Evolutionary conservation across 2,329 filamentous ascomycete genomes (phyloP).

Genomic region (Teratosphaeria nubilosa): DNA sequence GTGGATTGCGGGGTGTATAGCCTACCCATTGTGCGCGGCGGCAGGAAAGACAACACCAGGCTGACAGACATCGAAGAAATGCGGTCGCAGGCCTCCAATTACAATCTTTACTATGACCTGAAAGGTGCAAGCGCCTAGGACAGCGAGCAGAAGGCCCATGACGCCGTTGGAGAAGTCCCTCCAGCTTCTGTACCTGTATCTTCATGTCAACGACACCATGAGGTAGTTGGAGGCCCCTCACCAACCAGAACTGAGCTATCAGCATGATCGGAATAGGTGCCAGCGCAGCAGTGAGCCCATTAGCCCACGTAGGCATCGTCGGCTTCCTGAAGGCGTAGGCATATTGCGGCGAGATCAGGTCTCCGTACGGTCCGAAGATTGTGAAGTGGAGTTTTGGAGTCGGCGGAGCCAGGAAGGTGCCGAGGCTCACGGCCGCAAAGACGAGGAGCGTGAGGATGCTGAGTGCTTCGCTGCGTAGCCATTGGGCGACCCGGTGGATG

Average conservation of each 20-base stretch:
- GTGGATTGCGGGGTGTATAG: slow-evolving; percentile 22
- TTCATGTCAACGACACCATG: slow-evolving; percentile 46
- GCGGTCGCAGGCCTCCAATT: slow-evolving; percentile 61
- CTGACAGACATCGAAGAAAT: slow-evolving; percentile 62
- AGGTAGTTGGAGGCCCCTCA: slow-evolving; percentile 4
- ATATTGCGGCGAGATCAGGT: slow-evolving; percentile 60
- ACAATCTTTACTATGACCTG: slow-evolving; percentile 69
- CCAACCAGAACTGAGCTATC: slow-evolving; percentile 46
- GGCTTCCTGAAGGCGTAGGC: slow-evolving; percentile 61
- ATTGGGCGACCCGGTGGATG: not conserved
- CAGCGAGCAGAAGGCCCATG: slow-evolving; percentile 58
- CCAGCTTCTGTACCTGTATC: not conserved
- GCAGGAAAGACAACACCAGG: slow-evolving; percentile 36
- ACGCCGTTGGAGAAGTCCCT: slow-evolving; percentile 42
- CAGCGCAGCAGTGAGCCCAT: slow-evolving; percentile 54
- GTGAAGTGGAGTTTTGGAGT: slow-evolving; percentile 61
- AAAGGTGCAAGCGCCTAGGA: slow-evolving; percentile 63
- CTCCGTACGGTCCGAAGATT: slow-evolving; percentile 54
- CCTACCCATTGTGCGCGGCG: slow-evolving; percentile 20
- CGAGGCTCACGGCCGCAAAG: not conserved
- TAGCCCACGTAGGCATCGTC: slow-evolving; percentile 61
- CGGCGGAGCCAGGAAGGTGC: slow-evolving; percentile 33
- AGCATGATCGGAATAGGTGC: slow-evolving; percentile 58
- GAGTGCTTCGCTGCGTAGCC: not conserved
- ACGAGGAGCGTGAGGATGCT: not conserved